Evolutionary conservation across 2,329 filamentous ascomycete species (phyloP), one percentile per base, ranked within the genome.

Genomic region (Didymella pomorum): DNA sequence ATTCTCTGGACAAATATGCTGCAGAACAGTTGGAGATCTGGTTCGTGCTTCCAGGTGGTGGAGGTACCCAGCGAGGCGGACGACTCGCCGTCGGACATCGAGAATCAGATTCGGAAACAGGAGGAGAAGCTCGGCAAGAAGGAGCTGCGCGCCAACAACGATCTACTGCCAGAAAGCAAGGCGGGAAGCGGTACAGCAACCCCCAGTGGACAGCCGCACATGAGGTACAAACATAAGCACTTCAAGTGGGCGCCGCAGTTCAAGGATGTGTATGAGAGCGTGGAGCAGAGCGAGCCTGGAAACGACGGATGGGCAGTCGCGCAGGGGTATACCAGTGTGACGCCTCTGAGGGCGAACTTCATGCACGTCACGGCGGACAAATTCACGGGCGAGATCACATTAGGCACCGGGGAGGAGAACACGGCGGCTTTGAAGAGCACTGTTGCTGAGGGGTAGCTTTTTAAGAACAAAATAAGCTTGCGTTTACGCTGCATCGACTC

Each of bases 211-310:
- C 66, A 64, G 29, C 70, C 71, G 11, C 75, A 79, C 50, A 71
- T 79, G 39, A 79, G 83, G 28, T 88, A 92, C 74, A 84, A 82
- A 55, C 92, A 96, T 77, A 92, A 91, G 75, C 91, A 96, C 78
- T 98, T 97, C 82, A 96, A 94, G 79, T 98, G 95, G 95, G 87
- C 91, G 46, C 95, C 94, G 2, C 87, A 86, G 63, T 95, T 98
- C 77, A 83, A 86, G 31, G 93, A 96, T 76, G 92, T 98, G 2
- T 92, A 92, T 76, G 86, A 90, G 73, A 93, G 90, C 66, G 93
- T 97, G n/a, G 87, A 93, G 67, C 86, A 89, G 64, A 87, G 89
- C 37, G 81, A 83, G 29, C 90, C 91, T 4, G 93, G 93, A 3
- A 96, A 92, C 72, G 95, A 99, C 78, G 95, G 94, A 6, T 97